A percentile compares a stretch with the other conserved stretches of the same genome.
phyloP scores from a whole-genome alignment of 2,329 filamentous ascomycete genomes.

The Fusarium musae region DNA sequence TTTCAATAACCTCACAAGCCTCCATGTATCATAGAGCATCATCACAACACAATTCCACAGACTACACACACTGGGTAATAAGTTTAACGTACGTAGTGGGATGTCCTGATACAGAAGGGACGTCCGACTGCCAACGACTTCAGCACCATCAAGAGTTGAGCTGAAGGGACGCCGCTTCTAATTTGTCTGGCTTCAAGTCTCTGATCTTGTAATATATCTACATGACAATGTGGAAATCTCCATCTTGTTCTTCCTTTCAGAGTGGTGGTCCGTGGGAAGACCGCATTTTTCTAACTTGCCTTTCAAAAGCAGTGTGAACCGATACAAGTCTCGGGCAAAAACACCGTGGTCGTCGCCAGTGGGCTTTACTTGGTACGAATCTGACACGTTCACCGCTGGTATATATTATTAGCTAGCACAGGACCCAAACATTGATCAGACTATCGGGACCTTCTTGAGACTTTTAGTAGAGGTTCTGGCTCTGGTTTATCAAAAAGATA shows the following conservation, averaged over 20 bases:
- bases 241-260: constrained; percentile 5
- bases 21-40: not conserved
- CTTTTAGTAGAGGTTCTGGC: not conserved
- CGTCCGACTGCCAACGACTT: not conserved
- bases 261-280: not conserved
- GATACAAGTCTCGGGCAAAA: constrained; percentile 1
- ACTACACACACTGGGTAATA: not conserved
- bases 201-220: not conserved
- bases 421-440: not conserved
- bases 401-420: not conserved
- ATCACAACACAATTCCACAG: not conserved
- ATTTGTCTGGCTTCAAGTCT: not conserved
- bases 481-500: not conserved
- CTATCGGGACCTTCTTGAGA: not conserved
- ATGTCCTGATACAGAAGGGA: not conserved
- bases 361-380: not conserved
- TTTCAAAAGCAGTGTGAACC: constrained; percentile 6
- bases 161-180: not conserved
- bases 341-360: constrained; percentile 6
- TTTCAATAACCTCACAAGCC: not conserved
- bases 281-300: not conserved
- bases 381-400: not conserved
- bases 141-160: not conserved
- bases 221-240: not conserved
- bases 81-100: not conserved